Percentiles rank a stretch among this genome's conserved stretches.
Evolutionary conservation across 2,329 filamentous ascomycete species (phyloP).

Genomic region (Botrytis paeoniae): DNA sequence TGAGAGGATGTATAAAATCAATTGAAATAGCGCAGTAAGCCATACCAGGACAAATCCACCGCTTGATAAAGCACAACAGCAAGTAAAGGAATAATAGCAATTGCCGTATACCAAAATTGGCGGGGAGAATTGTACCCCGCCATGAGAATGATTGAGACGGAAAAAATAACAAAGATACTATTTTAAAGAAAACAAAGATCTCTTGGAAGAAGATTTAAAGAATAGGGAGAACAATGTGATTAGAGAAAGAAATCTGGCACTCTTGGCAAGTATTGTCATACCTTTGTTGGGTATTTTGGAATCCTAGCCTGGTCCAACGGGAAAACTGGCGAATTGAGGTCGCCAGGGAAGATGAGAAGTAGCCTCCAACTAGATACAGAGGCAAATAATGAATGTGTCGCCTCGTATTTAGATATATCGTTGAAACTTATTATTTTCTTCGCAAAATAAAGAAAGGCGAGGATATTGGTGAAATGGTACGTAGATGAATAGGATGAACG

Average conservation of each 20-base stretch:
- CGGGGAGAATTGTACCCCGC: constrained; percentile 12
- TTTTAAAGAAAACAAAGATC: not conserved
- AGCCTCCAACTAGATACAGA: constrained; percentile 10
- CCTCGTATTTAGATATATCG: not conserved
- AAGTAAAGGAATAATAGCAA: constrained; percentile 25
- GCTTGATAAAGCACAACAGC: constrained; percentile 27
- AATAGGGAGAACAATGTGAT: constrained; percentile 1
- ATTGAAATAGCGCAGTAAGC: not conserved
- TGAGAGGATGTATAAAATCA: not conserved
- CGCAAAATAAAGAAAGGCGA: not conserved
- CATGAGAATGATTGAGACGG: constrained; percentile 22
- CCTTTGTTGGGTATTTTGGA: constrained; percentile 7
- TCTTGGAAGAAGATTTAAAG: not conserved
- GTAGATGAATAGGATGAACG: not conserved
- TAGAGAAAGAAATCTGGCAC: not conserved
- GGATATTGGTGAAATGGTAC: not conserved
- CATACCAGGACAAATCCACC: constrained; percentile 28
- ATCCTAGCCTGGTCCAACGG: constrained; percentile 2
- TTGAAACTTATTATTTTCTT: not conserved
- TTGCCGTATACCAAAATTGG: not conserved
- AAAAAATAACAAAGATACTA: constrained; percentile 1
- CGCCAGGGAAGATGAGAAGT: constrained; percentile 15
- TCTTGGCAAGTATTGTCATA: constrained; percentile 9
- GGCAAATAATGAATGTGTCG: not conserved
- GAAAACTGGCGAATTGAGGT: constrained; percentile 12